Evolutionary conservation across 371 early-diverging fungal genomes (phyloP).

Genomic region (Umbelopsis sp.): DNA sequence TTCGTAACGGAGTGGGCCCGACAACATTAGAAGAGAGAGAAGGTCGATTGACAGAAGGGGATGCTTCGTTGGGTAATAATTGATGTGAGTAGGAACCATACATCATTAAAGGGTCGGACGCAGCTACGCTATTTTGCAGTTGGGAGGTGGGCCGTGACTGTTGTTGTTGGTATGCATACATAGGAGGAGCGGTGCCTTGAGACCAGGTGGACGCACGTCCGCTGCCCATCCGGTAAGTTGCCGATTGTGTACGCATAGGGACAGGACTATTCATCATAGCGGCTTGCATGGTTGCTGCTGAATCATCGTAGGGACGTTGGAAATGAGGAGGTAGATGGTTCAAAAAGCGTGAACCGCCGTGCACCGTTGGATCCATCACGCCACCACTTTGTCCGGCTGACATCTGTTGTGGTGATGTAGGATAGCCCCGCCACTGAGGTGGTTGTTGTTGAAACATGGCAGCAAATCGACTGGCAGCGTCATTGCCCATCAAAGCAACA

Average conservation of each 20-base stretch:
- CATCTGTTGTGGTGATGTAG: neutral
- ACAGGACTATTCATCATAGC: conserved; percentile 10
- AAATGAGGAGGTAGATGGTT: conserved; percentile 1
- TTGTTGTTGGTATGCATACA: neutral
- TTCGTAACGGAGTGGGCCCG: neutral
- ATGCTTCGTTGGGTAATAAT: neutral
- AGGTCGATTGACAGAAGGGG: neutral
- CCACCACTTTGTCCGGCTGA: neutral
- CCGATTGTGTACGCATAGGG: conserved; percentile 10
- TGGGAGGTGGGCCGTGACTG: conserved; percentile 1
- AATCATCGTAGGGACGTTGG: conserved; percentile 3
- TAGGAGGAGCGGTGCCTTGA: neutral
- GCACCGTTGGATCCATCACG: neutral
- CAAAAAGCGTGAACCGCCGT: neutral
- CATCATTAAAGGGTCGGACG: conserved; percentile 11
- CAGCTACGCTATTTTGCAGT: conserved; percentile 12
- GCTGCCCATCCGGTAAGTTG: conserved; percentile 6
- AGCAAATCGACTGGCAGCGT: conserved; percentile 11
- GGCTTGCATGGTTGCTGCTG: neutral
- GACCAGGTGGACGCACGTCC: conserved; percentile 8
- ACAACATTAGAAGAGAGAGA: neutral
- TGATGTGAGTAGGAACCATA: conserved; percentile 1
- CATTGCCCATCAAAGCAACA: neutral
- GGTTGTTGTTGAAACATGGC: conserved; percentile 13
- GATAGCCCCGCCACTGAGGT: conserved; percentile 12